Percentiles rank a stretch among this genome's conserved stretches.
phyloP scores from a whole-genome alignment of 1,284 basidiomycete species.

The Sporisorium reilianum region DNA sequence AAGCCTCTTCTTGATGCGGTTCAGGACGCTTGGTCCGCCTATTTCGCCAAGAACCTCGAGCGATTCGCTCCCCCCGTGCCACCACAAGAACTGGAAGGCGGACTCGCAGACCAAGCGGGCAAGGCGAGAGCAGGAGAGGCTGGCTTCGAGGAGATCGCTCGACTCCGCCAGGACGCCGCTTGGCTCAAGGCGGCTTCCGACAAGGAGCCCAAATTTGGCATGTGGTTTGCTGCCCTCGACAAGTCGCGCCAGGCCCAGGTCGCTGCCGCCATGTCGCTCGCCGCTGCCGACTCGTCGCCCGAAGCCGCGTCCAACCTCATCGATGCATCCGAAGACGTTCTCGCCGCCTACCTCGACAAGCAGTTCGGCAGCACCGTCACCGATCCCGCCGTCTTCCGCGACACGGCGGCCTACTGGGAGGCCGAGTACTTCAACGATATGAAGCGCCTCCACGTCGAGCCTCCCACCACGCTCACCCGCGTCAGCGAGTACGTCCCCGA shows the following conservation, averaged over 20 bases:
- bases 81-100: slow-evolving; percentile 51
- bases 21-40: slow-evolving; percentile 60
- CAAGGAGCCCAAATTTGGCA: slow-evolving; percentile 64
- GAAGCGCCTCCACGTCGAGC: slow-evolving; percentile 84
- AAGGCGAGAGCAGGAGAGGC: slow-evolving; percentile 60
- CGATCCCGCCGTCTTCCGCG: slow-evolving; percentile 87
- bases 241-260: slow-evolving; percentile 61
- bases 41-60: slow-evolving; percentile 59
- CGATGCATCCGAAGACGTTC: slow-evolving; percentile 63
- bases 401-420: slow-evolving; percentile 91
- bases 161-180: slow-evolving; percentile 45
- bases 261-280: slow-evolving; percentile 61
- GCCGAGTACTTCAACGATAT: slow-evolving; percentile 91
- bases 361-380: slow-evolving; percentile 78
- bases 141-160: slow-evolving; percentile 61
- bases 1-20: slow-evolving; percentile 53
- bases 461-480: slow-evolving; percentile 90
- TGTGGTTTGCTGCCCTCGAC: slow-evolving; percentile 65
- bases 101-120: slow-evolving; percentile 39
- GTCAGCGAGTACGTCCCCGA: slow-evolving; percentile 98
- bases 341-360: slow-evolving; percentile 54
- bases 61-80: slow-evolving; percentile 62
- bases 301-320: slow-evolving; percentile 52
- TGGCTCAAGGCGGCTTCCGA: slow-evolving; percentile 56
- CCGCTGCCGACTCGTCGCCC: slow-evolving; percentile 42